A percentile compares a stretch with the other conserved stretches of the same genome.
Evolutionary conservation across 1,284 basidiomycete species (phyloP).

Genomic region (Ceratobasidium papillatum): DNA sequence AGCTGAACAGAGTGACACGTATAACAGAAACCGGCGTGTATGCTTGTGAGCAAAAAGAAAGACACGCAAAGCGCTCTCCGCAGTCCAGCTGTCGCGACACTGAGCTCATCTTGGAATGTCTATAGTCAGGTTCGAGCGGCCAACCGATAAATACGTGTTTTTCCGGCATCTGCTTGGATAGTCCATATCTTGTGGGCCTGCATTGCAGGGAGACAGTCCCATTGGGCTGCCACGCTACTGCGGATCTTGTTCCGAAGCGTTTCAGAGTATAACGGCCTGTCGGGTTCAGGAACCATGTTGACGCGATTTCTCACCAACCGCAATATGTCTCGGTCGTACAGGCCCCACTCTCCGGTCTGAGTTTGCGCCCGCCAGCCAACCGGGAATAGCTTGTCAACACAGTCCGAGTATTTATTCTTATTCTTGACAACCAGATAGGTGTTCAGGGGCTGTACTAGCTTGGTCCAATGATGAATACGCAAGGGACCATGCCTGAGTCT

Average conservation of each 20-base stretch:
- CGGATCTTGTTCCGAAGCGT: background rate
- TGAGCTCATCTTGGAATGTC: too few relatives aligned
- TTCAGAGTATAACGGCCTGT: background rate
- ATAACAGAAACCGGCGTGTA: too few relatives aligned
- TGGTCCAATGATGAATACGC: background rate
- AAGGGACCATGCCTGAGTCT: background rate
- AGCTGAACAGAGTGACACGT: too few relatives aligned
- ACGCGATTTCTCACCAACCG: background rate
- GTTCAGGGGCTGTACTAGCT: background rate
- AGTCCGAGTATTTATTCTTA: background rate
- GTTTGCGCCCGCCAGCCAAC: background rate
- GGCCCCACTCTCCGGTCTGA: background rate
- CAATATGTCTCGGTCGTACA: background rate
- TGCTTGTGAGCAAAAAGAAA: too few relatives aligned
- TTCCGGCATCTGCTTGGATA: background rate
- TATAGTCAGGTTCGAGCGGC: too few relatives aligned
- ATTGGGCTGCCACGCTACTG: background rate
- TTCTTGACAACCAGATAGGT: background rate
- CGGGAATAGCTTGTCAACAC: background rate
- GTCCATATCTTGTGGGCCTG: slow-evolving; percentile 6
- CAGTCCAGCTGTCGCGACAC: too few relatives aligned
- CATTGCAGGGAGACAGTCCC: background rate
- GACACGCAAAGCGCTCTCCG: too few relatives aligned
- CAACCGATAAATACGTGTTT: background rate
- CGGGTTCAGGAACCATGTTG: background rate